A percentile compares a stretch with the other conserved stretches of the same genome.
Conservation (phyloP, 495 filamentous ascomycete species). For the Neurospora sp. region DNA sequence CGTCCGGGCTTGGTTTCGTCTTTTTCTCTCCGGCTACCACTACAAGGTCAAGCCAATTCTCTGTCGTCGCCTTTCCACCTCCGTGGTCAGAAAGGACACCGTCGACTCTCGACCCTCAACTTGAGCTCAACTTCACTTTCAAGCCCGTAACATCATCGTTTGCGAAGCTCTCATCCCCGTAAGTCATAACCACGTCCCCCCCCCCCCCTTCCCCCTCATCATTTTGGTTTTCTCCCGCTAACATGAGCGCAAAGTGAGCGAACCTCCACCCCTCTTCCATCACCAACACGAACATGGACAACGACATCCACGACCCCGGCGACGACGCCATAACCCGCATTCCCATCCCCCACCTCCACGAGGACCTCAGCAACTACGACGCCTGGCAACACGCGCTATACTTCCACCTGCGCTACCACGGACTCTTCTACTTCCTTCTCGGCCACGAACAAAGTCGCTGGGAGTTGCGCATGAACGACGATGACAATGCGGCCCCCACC, state of each 20-base stretch:
- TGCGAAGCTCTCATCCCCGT: not conserved
- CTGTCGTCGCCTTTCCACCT: not conserved
- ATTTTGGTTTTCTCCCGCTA: rapidly evolving
- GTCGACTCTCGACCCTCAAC: not conserved
- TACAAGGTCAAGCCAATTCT: not conserved
- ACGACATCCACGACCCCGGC: not conserved
- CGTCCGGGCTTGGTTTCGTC: not conserved
- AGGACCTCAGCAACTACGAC: not conserved
- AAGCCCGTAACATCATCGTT: not conserved
- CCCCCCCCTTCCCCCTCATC: not conserved
- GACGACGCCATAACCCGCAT: not conserved
- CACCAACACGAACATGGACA: not conserved
- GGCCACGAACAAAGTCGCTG: not conserved
- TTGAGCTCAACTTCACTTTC: not conserved
- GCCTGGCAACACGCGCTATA: not conserved
- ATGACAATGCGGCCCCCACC: not conserved
- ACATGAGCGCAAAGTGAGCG: not conserved
- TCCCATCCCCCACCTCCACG: not conserved
- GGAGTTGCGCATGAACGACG: not conserved
- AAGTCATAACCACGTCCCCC: not conserved
- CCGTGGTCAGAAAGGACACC: not conserved
- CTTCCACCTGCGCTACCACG: not conserved
- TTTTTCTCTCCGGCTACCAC: not conserved
- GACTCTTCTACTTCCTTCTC: not conserved
- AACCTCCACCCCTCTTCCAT: not conserved